Evolutionary conservation across 2,329 filamentous ascomycete genomes (phyloP).

Genomic region (Ophiobolus disseminans): DNA sequence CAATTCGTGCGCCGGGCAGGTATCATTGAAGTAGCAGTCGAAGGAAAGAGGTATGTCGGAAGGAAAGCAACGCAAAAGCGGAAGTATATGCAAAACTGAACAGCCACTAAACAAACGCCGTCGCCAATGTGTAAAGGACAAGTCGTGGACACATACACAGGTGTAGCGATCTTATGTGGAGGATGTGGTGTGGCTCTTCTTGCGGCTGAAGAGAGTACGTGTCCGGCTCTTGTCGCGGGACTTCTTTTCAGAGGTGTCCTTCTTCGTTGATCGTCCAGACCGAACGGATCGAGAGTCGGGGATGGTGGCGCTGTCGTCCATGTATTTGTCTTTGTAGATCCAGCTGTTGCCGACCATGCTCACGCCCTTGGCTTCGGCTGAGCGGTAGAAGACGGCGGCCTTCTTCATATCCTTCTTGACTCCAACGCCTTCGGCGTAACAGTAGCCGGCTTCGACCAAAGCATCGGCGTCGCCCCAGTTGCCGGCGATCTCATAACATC

Average conservation of each 20-base stretch:
- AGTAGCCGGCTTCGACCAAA: constrained; percentile 91
- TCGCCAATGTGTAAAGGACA: constrained; percentile 37
- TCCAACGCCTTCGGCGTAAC: constrained; percentile 90
- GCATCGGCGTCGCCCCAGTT: constrained; percentile 96
- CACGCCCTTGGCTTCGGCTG: constrained; percentile 91
- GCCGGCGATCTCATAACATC: constrained; percentile 96
- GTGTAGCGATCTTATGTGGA: constrained; percentile 15
- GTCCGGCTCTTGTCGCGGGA: constrained; percentile 77
- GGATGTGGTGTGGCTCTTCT: constrained; percentile 52
- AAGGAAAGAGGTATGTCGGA: constrained; percentile 18
- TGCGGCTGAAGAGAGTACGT: constrained; percentile 74
- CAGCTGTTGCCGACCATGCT: constrained; percentile 99
- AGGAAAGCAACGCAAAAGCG: constrained; percentile 14
- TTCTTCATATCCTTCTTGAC: constrained; percentile 97
- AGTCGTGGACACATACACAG: constrained; percentile 45
- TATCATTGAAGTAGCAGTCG: constrained; percentile 24
- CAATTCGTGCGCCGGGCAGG: constrained; percentile 39
- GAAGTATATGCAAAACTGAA: constrained; percentile 41
- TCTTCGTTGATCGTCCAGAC: constrained; percentile 55
- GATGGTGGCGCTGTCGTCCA: constrained; percentile 58
- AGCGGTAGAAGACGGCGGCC: constrained; percentile 86
- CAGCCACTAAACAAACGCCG: constrained; percentile 40
- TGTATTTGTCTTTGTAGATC: constrained; percentile 97
- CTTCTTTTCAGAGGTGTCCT: constrained; percentile 63
- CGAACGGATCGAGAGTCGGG: constrained; percentile 53